These are phyloP conservation scores for Kalanchoe fedtschenkoi DNA, from an alignment of 164 flowering plant genomes.

Conservation along the genomic window DNA sequence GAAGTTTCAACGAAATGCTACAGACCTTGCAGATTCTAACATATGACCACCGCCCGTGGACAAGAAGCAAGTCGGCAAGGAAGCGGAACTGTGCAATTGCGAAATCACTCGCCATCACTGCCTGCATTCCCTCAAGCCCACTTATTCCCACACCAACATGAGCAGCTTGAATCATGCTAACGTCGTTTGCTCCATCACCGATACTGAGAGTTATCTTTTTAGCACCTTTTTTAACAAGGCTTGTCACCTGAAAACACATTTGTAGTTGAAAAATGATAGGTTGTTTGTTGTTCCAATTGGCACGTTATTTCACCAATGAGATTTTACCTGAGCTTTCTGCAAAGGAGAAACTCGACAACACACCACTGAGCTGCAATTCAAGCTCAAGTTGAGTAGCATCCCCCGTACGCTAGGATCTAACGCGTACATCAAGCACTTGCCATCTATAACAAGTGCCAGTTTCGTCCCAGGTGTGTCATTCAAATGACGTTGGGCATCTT, in stretches of 20 bases:
- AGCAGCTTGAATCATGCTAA: slow-evolving; percentile 99
- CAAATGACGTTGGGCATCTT: slow-evolving; percentile 57
- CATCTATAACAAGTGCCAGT: slow-evolving; percentile 86
- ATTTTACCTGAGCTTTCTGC: slow-evolving; percentile 91
- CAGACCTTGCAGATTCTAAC: slow-evolving; percentile 84
- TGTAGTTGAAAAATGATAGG: too few relatives aligned
- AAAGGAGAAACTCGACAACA: slow-evolving; percentile 98
- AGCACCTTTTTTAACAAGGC: slow-evolving; percentile 90
- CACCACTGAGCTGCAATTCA: slow-evolving; percentile 85
- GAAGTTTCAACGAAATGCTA: neutral
- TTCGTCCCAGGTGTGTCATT: slow-evolving; percentile 42
- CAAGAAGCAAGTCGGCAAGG: slow-evolving; percentile 90
- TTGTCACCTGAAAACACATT: slow-evolving; percentile 71
- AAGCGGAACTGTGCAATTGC: slow-evolving; percentile 93
- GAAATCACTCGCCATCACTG: slow-evolving; percentile 99
- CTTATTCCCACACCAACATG: slow-evolving; percentile 98
- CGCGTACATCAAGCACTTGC: slow-evolving; percentile 95
- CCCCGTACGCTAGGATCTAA: slow-evolving; percentile 74
- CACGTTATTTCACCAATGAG: too few relatives aligned
- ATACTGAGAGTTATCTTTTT: slow-evolving; percentile 81
- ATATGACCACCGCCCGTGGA: slow-evolving; percentile 97
- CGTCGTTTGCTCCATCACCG: slow-evolving; percentile 99
- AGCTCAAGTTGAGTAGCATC: slow-evolving; percentile 66
- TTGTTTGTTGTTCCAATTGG: too few relatives aligned
- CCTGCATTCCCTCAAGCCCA: slow-evolving; percentile 98